Evolutionary conservation across 768 basidiomycete genomes (phyloP).

Genomic region (Lentinula lateritia): DNA sequence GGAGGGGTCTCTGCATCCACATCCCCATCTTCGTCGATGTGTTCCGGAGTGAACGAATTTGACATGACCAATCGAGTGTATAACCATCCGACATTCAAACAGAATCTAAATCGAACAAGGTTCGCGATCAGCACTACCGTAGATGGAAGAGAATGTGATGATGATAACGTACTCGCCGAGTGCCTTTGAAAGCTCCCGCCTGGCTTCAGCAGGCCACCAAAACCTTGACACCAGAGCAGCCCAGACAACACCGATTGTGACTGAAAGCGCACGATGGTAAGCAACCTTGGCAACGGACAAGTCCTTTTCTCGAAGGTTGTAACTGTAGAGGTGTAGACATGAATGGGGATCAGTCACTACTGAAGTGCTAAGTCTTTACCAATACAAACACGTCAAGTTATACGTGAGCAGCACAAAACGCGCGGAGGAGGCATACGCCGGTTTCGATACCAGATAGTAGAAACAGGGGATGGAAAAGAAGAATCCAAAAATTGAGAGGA

Average conservation of each 20-base stretch:
- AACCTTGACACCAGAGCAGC: constrained; percentile 81
- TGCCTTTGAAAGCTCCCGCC: constrained; percentile 77
- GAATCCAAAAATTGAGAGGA: constrained; percentile 81
- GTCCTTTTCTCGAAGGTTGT: constrained; percentile 66
- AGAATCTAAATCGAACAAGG: constrained; percentile 52
- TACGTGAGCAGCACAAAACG: constrained; percentile 84
- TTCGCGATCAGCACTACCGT: not conserved
- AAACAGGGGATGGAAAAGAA: constrained; percentile 92
- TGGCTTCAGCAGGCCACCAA: constrained; percentile 96
- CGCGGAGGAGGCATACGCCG: constrained; percentile 67
- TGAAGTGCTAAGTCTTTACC: constrained; percentile 31
- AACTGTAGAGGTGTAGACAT: constrained; percentile 36
- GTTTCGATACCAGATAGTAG: constrained; percentile 78
- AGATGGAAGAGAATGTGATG: not conserved
- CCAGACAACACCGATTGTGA: constrained; percentile 84
- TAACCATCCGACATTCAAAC: constrained; percentile 89
- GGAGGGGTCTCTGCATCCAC: not conserved
- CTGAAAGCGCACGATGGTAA: constrained; percentile 70
- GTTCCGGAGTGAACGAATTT: constrained; percentile 68
- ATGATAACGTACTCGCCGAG: constrained; percentile 66
- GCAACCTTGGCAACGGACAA: constrained; percentile 67
- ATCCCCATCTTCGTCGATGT: constrained; percentile 18
- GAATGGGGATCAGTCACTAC: not conserved
- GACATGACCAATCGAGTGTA: constrained; percentile 89
- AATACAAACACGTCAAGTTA: constrained; percentile 77